Evolutionary conservation across 2,329 filamentous ascomycete species (phyloP).

Genomic region (Colletotrichum abscissum): DNA sequence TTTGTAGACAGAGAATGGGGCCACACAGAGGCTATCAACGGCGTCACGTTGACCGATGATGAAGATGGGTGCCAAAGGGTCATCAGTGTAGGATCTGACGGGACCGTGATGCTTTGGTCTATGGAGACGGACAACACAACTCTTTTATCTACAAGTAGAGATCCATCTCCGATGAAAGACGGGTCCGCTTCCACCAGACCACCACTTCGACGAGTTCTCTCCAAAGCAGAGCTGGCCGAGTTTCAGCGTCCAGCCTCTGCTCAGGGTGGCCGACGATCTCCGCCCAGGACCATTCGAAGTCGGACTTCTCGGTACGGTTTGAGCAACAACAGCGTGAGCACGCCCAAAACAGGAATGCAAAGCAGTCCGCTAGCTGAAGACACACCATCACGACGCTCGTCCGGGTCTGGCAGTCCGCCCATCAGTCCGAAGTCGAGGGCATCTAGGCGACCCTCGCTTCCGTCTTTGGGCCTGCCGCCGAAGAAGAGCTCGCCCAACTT

Average conservation of each 20-base stretch:
- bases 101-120: slow-evolving; percentile 85
- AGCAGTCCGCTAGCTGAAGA: slow-evolving; percentile 57
- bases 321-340: slow-evolving; percentile 43
- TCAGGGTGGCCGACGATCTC: slow-evolving; percentile 62
- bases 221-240: slow-evolving; percentile 86
- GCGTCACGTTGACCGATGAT: slow-evolving; percentile 77
- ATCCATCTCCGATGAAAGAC: slow-evolving; percentile 66
- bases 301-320: slow-evolving; percentile 66
- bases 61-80: slow-evolving; percentile 67
- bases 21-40: slow-evolving; percentile 93
- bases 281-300: slow-evolving; percentile 64
- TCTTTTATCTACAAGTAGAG: slow-evolving; percentile 56
- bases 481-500: slow-evolving; percentile 63
- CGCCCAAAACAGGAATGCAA: slow-evolving; percentile 52
- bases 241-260: slow-evolving; percentile 69
- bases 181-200: slow-evolving; percentile 67
- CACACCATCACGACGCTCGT: slow-evolving; percentile 61
- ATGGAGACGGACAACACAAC: slow-evolving; percentile 62
- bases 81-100: slow-evolving; percentile 82
- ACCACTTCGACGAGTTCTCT: slow-evolving; percentile 86
- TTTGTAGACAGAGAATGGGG: slow-evolving; percentile 93
- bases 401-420: slow-evolving; percentile 59
- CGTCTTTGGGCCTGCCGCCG: slow-evolving; percentile 55
- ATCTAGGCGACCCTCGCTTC: slow-evolving; percentile 65
- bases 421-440: slow-evolving; percentile 60